Evolutionary conservation across 106 monocot genomes (phyloP), one percentile per base, ranked within the genome.

Genomic region (Chionographis japonica): DNA sequence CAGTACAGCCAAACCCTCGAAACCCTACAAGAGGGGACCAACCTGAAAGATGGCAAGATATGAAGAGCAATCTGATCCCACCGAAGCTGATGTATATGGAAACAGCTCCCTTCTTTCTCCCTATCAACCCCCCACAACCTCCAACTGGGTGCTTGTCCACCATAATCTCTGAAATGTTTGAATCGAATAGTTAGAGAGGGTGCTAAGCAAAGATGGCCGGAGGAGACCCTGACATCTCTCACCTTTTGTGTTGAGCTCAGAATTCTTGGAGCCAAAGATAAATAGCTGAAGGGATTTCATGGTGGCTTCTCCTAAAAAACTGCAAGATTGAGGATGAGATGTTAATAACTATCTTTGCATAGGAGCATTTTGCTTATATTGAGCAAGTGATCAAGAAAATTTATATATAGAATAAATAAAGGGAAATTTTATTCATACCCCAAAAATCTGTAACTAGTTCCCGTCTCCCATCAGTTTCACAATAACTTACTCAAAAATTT

Each of bases 31-130:
- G 12, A 42, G 42, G 17, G 4, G 19, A 15, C 41, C 39, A n/a
- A 5, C 77, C 82, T 73, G 77, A 69, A 52, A 82, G 82, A 69
- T 77, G 82, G 68, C 77, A 82, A 37, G 73, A 77, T 37, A 77
- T 66, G 43, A 82, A 82, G 69, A 68, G 52, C 58, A 82, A 65
- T 35, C 68, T 77, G 36, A 77, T 77, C 17, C 77, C 71, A 51
- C 63, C 77, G 58, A 77, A 43, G 53, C 58, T 69, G 52, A 82
- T 17, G 53, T 77, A 73, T 50, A 82, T 73, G 20, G 68, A 77
- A 19, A 82, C 82, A 11, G 82, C 82, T 56, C 77, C 82, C 58
- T 82, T 82, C 73, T 82, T 82, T 58, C 82, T 72, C n/a, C 82
- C 73, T 13, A 82, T 73, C 52, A 77, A 51, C 2, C 77, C 82